A percentile compares a stretch with the other conserved stretches of the same genome.
Conservation (phyloP, 352 stramenopile species). For the Detonula confervacea region DNA sequence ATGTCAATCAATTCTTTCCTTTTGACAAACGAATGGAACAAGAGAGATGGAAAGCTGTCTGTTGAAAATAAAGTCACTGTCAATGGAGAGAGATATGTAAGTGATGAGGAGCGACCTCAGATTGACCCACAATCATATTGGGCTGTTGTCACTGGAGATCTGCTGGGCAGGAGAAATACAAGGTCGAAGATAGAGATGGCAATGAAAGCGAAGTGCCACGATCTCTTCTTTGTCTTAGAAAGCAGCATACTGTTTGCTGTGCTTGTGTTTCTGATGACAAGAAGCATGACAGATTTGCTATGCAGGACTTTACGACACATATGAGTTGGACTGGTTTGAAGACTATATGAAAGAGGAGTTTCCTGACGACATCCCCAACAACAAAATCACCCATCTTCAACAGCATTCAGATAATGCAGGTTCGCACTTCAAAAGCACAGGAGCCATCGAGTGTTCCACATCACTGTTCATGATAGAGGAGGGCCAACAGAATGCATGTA, state of each 20-base stretch:
- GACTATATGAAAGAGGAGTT: slow-evolving; percentile 29
- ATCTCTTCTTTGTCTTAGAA: not conserved
- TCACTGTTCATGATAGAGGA: slow-evolving; percentile 6
- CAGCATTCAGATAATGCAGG: slow-evolving; percentile 39
- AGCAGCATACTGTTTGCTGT: slow-evolving; percentile 11
- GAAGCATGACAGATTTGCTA: slow-evolving; percentile 29
- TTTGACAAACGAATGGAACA: slow-evolving; percentile 17
- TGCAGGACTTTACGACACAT: slow-evolving; percentile 23
- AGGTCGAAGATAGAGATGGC: slow-evolving; percentile 11
- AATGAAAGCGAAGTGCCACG: not conserved
- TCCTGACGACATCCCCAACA: slow-evolving; percentile 22
- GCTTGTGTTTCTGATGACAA: slow-evolving; percentile 29
- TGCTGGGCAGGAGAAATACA: slow-evolving; percentile 9
- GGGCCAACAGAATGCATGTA: not conserved
- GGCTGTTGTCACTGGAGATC: slow-evolving; percentile 11
- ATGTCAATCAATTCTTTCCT: not conserved
- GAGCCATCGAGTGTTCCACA: slow-evolving; percentile 26
- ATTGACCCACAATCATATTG: slow-evolving; percentile 19
- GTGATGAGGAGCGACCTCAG: not conserved
- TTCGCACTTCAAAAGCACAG: slow-evolving; percentile 41
- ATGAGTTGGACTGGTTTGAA: slow-evolving; percentile 25
- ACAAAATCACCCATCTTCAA: slow-evolving; percentile 21
- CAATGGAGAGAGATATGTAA: slow-evolving; percentile 12
- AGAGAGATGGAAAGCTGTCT: not conserved
- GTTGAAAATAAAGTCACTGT: slow-evolving; percentile 19